Base-by-base conservation (phyloP, 192 early-diverging fungal species). In the Entomortierella beljakovae region DNA sequence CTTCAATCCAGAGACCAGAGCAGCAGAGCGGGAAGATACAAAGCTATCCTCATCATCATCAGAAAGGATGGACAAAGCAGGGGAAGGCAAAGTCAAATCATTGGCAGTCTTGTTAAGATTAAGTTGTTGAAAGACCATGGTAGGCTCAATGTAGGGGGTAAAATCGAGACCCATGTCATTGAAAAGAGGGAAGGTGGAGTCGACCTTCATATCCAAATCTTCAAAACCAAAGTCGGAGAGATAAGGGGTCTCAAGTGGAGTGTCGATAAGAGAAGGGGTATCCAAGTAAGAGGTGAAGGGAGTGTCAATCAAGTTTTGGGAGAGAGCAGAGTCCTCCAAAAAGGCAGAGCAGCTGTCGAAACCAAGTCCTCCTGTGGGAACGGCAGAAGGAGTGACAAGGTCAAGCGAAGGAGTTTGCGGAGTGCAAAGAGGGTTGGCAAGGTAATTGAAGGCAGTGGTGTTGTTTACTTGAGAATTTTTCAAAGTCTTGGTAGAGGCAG, bases 1-100 rank as follows among this genome's bases (percentile, higher is more conserved):
- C 56, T 79, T 79, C 57, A 79, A 60, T 22, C 64, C 75, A 33
- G 67, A 69, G n/a, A 79, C 75, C 10, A 79, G 42, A 16, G 75
- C 75, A 51, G 66, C 67, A 28, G 75, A 63, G 57, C 75, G 75
- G 15, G 75, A 79, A 38, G 53, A 20, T 10, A 79, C 67, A 56
- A 68, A 79, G 15, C 55, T 62, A 13, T 64, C 61, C 6, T 79
- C 75, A 23, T 64, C 61, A 1, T 79, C 75, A 8, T 64, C 69
- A 13, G 62, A 43, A 25, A 65, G 22, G 50, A 43, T 57, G 4
- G 62, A 67, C 10, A 68, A 6, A 1, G 48, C 40, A 49, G 70
- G 70, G 28, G 50, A 38, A 18, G 61, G 37, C 11, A 52, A 22
- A 37, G 50, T 52, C 6, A 32, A 23, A 20, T 53, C 32, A 23